Percentiles rank a stretch among this genome's conserved stretches.
phyloP scores from a whole-genome alignment of 192 early-diverging fungal genomes.

The Coemansia pectinata region DNA sequence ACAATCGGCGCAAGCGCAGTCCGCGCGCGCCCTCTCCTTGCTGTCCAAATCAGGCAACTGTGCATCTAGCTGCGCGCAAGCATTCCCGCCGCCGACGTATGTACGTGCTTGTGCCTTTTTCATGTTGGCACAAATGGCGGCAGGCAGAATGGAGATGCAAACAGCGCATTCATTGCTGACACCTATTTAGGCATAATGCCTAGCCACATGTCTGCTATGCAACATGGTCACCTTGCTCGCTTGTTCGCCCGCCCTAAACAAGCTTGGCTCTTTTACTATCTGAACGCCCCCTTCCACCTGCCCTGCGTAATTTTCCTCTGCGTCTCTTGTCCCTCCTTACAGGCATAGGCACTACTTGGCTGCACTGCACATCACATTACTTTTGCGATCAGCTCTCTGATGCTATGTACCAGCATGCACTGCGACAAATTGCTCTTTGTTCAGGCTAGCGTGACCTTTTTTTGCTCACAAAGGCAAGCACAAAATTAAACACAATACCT shows the following conservation, averaged over 20 bases:
- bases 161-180: constrained; percentile 25
- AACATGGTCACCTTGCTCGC: background rate
- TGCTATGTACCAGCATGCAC: constrained; percentile 6
- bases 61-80: background rate
- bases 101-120: background rate
- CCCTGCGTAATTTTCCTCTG: constrained; percentile 8
- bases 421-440: constrained; percentile 7
- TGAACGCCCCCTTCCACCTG: constrained; percentile 3
- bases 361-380: background rate
- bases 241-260: background rate
- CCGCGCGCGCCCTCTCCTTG: background rate
- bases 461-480: background rate
- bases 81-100: background rate
- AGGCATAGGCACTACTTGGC: background rate
- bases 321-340: background rate
- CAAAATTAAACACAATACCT: background rate
- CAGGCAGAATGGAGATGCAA: background rate
- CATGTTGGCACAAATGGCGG: background rate
- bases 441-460: constrained; percentile 3
- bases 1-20: background rate
- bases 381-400: constrained; percentile 5
- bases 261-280: background rate
- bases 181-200: constrained; percentile 38
- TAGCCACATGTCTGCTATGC: constrained; percentile 20
- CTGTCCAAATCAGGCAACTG: constrained; percentile 5